A percentile compares a stretch with the other conserved stretches of the same genome.
Conservation (phyloP, 805 yeast genomes). For the Cyberlindnera maritima region DNA sequence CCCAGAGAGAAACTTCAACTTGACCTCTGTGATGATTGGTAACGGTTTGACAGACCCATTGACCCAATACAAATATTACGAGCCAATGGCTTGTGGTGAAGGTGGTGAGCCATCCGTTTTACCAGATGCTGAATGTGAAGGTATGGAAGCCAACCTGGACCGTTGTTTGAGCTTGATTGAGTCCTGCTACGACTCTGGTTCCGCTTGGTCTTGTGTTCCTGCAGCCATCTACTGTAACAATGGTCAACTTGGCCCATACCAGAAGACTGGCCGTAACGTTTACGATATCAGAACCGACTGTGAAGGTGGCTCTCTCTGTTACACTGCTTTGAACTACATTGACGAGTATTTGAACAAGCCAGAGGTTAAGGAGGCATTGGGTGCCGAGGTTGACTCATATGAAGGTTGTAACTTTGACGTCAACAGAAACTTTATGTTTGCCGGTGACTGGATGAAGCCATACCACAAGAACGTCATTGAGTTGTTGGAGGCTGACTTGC, state of each 20-base stretch:
- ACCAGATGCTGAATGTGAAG: slow-evolving; percentile 73
- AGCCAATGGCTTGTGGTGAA: slow-evolving; percentile 94
- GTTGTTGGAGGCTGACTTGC: slow-evolving; percentile 68
- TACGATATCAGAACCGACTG: slow-evolving; percentile 86
- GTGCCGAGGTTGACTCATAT: slow-evolving; percentile 83
- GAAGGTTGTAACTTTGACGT: slow-evolving; percentile 77
- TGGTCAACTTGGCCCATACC: slow-evolving; percentile 77
- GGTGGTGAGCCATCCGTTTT: slow-evolving; percentile 83
- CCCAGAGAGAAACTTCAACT: slow-evolving; percentile 55
- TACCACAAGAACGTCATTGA: slow-evolving; percentile 73
- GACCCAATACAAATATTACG: slow-evolving; percentile 72
- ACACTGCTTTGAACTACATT: slow-evolving; percentile 71
- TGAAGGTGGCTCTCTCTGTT: slow-evolving; percentile 70
- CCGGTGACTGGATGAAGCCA: slow-evolving; percentile 93
- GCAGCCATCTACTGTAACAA: slow-evolving; percentile 89
- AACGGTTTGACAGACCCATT: slow-evolving; percentile 89
- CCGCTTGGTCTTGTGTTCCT: slow-evolving; percentile 85
- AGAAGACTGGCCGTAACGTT: slow-evolving; percentile 82
- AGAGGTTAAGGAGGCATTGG: slow-evolving; percentile 75
- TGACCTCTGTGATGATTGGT: slow-evolving; percentile 81
- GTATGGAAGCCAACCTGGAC: slow-evolving; percentile 64
- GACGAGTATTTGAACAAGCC: slow-evolving; percentile 76
- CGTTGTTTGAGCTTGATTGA: slow-evolving; percentile 76
- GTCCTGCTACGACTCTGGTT: slow-evolving; percentile 71
- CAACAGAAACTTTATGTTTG: slow-evolving; percentile 73